These are phyloP conservation scores for Pseudopithomyces maydicus DNA, from an alignment of 2,329 filamentous ascomycete genomes.

Conservation along the genomic window DNA sequence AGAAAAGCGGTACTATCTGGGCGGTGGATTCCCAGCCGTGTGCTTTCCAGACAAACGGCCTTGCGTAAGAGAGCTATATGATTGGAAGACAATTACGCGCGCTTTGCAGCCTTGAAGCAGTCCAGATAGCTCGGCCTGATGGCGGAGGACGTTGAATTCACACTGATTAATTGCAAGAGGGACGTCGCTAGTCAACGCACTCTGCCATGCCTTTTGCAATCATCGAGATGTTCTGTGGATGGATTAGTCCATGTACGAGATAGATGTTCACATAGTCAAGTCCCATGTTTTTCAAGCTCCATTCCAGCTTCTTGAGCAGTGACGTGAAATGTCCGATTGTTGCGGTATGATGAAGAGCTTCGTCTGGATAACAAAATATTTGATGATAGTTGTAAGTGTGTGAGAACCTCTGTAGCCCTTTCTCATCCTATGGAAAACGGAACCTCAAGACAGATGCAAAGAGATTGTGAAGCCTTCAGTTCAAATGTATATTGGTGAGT, in stretches of 20 bases:
- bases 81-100: constrained; percentile 50
- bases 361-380: constrained; percentile 49
- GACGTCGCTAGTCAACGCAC: constrained; percentile 48
- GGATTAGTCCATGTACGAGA: constrained; percentile 52
- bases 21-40: constrained; percentile 44
- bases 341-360: constrained; percentile 46
- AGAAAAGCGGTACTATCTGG: constrained; percentile 46
- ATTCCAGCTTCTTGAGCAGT: constrained; percentile 44
- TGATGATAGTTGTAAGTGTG: too few species aligned
- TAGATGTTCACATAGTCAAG: constrained; percentile 51
- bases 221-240: constrained; percentile 45
- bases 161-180: constrained; percentile 51
- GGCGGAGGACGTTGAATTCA: constrained; percentile 34
- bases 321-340: constrained; percentile 38
- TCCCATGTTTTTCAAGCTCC: constrained; percentile 45
- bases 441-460: too few species aligned
- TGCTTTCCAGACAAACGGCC: constrained; percentile 40
- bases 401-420: too few species aligned
- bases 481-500: too few species aligned
- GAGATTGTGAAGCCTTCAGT: too few species aligned
- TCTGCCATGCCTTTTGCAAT: constrained; percentile 50
- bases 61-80: constrained; percentile 49
- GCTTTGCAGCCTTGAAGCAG: constrained; percentile 48
- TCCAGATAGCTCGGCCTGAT: constrained; percentile 47
- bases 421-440: too few species aligned